Evolutionary conservation across 1,284 basidiomycete genomes (phyloP).

Genomic region (Rhodotorula glutinis): DNA sequence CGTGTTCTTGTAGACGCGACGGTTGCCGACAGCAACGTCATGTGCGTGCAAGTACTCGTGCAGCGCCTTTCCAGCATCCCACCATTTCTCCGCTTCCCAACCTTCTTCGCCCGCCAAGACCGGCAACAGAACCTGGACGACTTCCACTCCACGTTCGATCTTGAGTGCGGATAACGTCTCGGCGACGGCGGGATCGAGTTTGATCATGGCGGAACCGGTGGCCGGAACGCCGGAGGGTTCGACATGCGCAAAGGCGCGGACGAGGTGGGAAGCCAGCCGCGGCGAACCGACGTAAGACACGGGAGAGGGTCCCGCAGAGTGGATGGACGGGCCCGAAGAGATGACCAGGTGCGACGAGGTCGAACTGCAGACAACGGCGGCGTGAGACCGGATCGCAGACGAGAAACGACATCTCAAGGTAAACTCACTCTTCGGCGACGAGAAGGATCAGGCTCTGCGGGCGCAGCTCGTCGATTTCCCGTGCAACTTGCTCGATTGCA

Average conservation of each 20-base stretch:
- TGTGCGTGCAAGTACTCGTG: conserved; percentile 15
- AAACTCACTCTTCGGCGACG: conserved; percentile 10
- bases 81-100: conserved; percentile 16
- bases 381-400: not conserved
- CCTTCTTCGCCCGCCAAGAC: not conserved
- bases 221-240: conserved; percentile 7
- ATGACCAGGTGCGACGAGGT: conserved; percentile 17
- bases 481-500: not conserved
- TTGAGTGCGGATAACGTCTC: not conserved
- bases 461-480: conserved; percentile 21
- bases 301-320: not conserved
- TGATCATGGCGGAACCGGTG: not conserved
- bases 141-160: conserved; percentile 1
- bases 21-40: conserved; percentile 1
- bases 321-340: conserved; percentile 4
- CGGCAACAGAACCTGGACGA: conserved; percentile 17
- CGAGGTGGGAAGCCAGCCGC: conserved; percentile 6
- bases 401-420: too few relatives aligned
- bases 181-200: not conserved
- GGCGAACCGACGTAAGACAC: not conserved
- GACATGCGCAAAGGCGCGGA: conserved; percentile 13
- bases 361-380: not conserved
- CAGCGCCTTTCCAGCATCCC: conserved; percentile 20
- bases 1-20: conserved; percentile 1
- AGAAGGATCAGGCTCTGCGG: conserved; percentile 23